phyloP scores from a whole-genome alignment of 1,284 basidiomycete genomes.

The Melampsora larici-populina region DNA sequence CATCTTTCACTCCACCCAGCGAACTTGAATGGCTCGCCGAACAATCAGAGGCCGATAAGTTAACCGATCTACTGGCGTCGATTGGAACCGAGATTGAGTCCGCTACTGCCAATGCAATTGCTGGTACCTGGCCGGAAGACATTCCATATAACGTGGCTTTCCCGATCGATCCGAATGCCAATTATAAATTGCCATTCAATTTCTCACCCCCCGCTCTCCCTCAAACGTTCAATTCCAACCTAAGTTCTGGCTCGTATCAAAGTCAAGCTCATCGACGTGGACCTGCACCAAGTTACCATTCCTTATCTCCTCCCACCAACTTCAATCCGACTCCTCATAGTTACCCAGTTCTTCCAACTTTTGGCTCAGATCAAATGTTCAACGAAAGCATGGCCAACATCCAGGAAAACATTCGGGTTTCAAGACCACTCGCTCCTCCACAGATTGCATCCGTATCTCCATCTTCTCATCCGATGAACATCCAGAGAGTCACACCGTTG shows the following conservation, averaged over 20 bases:
- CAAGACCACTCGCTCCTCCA: constrained; percentile 30
- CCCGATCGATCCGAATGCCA: constrained; percentile 3
- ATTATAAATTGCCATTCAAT: background rate
- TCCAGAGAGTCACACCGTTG: constrained; percentile 28
- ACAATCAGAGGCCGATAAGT: constrained; percentile 36
- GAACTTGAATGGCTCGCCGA: constrained; percentile 42
- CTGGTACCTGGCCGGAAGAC: constrained; percentile 14
- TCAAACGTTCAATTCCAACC: background rate
- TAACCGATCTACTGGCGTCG: constrained; percentile 29
- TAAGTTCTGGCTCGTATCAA: no score
- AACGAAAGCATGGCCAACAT: constrained; percentile 5
- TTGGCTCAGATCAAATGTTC: background rate
- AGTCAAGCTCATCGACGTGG: no score
- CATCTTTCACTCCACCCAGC: constrained; percentile 11
- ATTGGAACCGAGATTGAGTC: constrained; percentile 39
- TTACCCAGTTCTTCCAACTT: constrained; percentile 27
- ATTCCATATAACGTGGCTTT: background rate
- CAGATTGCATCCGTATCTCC: constrained; percentile 12
- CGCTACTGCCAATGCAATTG: constrained; percentile 16
- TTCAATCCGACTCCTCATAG: background rate
- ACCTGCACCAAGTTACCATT: background rate
- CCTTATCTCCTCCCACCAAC: constrained; percentile 4
- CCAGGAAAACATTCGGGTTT: constrained; percentile 12
- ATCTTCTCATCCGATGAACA: constrained; percentile 1
- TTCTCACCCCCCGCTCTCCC: background rate